A percentile compares a stretch with the other conserved stretches of the same genome.
These are phyloP conservation scores for Acer campestre DNA, from an alignment of 345 rosid species.

Conservation along the genomic window DNA sequence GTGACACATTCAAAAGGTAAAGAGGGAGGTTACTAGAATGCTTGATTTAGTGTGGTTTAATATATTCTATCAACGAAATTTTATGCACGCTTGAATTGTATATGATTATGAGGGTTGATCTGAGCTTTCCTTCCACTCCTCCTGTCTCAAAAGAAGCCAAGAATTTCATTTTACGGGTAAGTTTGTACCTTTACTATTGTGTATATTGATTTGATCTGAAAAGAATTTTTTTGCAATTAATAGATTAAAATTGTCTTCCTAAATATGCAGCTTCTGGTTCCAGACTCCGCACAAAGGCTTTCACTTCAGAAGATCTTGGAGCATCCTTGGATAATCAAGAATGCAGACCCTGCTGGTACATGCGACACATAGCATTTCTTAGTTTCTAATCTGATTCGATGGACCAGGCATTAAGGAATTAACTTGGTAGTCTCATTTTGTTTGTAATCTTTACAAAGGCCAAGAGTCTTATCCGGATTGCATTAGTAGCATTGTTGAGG, in stretches of 20 bases:
- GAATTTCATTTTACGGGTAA: constrained; percentile 66
- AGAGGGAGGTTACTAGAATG: background rate
- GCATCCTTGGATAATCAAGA: constrained; percentile 88
- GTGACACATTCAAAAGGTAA: constrained; percentile 80
- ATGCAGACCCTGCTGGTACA: constrained; percentile 67
- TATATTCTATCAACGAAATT: background rate
- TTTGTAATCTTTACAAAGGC: constrained; percentile 1
- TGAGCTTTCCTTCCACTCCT: constrained; percentile 73
- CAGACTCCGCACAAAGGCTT: constrained; percentile 81
- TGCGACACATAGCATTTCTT: constrained; percentile 30
- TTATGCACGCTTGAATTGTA: constrained; percentile 16
- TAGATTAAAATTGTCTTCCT: background rate
- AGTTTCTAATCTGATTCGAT: constrained; percentile 11
- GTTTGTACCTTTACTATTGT: background rate
- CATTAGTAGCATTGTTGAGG: too few relatives aligned
- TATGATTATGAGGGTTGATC: constrained; percentile 80
- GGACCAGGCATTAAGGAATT: constrained; percentile 9
- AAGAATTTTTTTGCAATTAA: background rate
- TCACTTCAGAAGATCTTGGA: constrained; percentile 79
- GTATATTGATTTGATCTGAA: background rate
- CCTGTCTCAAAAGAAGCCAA: constrained; percentile 69
- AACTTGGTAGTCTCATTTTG: background rate
- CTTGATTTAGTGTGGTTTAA: constrained; percentile 1
- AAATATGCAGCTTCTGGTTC: constrained; percentile 71
- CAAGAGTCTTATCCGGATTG: background rate